Evolutionary conservation across 1,284 basidiomycete species (phyloP), one percentile per base, ranked within the genome.

Genomic region (Fistulina hepatica): DNA sequence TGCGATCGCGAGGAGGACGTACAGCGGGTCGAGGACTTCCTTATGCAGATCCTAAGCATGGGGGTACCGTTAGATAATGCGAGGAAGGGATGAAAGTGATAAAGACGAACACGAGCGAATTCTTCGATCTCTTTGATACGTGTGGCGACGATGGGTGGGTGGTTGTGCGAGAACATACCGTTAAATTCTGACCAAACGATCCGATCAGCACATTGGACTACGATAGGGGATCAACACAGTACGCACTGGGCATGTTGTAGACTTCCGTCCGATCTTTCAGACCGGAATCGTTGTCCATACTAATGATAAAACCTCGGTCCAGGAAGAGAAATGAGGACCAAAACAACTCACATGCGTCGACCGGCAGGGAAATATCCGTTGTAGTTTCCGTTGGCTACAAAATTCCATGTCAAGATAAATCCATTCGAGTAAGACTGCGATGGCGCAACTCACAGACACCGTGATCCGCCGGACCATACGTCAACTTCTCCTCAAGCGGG

Each of bases 331-430:
- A 10, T 0, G n/a, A 15, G 15, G n/a, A 8, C 11, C 15, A 17
- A 2, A n/a, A 8, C 9, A 12, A 21, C 36, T 3, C 19, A 47
- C 61, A 65, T 49, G 10, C 63, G 47, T 32, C 65, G 59, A 1
- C 69, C 69, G n/a, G n/a, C n/a, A n/a, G 69, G 68, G 16, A 65
- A 56, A 40, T 72, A 72, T 11, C 69, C 69, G 40, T 72, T 72
- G 51, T 66, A 70, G 36, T 56, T 40, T 2, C 69, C 69, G 23
- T 65, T 54, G n/a, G n/a, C n/a, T n/a, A n/a, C n/a, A n/a, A n/a
- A n/a, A n/a, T n/a, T n/a, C 23, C 64, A 62, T 69, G 15, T 7
- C n/a, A n/a, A n/a, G n/a, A n/a, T n/a, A n/a, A n/a, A n/a, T n/a
- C n/a, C 8, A 23, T 9, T 13, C n/a, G n/a, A n/a, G n/a, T n/a